These are phyloP conservation scores for Neurospora pannonica DNA, from an alignment of 495 filamentous ascomycete genomes.

Conservation along the genomic window DNA sequence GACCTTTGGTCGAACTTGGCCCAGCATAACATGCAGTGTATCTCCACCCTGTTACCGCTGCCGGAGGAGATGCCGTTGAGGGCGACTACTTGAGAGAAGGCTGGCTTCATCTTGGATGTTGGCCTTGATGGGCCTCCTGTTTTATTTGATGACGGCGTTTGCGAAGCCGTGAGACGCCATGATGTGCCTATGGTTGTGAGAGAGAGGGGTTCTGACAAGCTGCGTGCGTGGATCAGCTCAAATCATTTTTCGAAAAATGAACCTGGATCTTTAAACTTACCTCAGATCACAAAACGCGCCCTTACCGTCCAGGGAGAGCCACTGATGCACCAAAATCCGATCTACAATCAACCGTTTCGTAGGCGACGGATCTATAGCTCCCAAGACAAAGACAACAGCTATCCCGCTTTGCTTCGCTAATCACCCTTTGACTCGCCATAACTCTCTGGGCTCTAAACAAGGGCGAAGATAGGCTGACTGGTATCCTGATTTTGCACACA, in stretches of 20 bases:
- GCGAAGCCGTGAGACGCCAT: not conserved
- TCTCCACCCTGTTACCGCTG: not conserved
- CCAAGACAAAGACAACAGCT: not conserved
- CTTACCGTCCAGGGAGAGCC: not conserved
- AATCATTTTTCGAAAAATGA: no score
- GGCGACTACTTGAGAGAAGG: not conserved
- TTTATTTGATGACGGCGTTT: not conserved
- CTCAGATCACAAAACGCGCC: not conserved
- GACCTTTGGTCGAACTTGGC: not conserved
- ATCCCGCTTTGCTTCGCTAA: no score
- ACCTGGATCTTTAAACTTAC: not conserved
- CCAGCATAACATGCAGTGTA: not conserved
- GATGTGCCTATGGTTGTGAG: not conserved
- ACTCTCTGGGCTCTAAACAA: no score
- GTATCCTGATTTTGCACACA: no score
- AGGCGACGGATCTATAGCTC: not conserved
- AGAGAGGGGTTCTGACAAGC: not conserved
- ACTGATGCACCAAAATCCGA: not conserved
- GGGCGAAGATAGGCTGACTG: no score
- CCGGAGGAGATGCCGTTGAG: not conserved
- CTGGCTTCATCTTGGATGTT: not conserved
- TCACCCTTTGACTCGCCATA: no score
- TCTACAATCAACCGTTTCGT: not conserved
- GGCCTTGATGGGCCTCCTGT: not conserved
- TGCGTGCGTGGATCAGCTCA: not conserved